Conservation (phyloP, 169 alveolate species). For the Eimeria maxima region DNA sequence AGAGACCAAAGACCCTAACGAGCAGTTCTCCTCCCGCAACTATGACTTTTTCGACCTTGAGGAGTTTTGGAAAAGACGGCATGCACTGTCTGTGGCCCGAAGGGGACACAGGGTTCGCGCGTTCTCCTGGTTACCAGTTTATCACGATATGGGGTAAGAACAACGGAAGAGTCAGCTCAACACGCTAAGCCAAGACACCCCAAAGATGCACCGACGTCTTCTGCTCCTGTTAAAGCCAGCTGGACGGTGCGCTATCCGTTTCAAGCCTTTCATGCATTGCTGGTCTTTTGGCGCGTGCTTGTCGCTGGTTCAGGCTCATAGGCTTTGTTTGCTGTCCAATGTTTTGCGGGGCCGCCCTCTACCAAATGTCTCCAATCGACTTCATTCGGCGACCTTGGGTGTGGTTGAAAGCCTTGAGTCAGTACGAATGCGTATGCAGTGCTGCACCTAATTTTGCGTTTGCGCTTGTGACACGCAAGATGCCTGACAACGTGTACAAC, state of each 20-base stretch:
- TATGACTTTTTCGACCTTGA: slow-evolving; percentile 51
- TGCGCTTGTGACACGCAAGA: slow-evolving; percentile 87
- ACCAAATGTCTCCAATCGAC: slow-evolving; percentile 89
- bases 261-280: background rate
- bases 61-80: slow-evolving; percentile 79
- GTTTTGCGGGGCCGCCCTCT: slow-evolving; percentile 86
- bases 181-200: background rate
- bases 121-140: slow-evolving; percentile 89
- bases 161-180: too few species aligned
- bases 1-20: slow-evolving; percentile 75
- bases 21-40: slow-evolving; percentile 67
- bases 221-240: background rate
- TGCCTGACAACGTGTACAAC: slow-evolving; percentile 82
- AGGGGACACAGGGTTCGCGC: slow-evolving; percentile 85
- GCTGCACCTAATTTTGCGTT: slow-evolving; percentile 91
- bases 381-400: slow-evolving; percentile 88
- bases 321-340: slow-evolving; percentile 88
- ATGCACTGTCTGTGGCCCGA: slow-evolving; percentile 57
- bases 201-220: background rate
- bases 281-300: background rate
- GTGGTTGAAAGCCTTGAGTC: slow-evolving; percentile 88
- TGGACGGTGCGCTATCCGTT: background rate
- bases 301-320: slow-evolving; percentile 82
- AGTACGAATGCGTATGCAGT: slow-evolving; percentile 85
- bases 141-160: slow-evolving; percentile 89